phyloP scores from a whole-genome alignment of 2,329 filamentous ascomycete species.

The Coleophoma cylindrospora region DNA sequence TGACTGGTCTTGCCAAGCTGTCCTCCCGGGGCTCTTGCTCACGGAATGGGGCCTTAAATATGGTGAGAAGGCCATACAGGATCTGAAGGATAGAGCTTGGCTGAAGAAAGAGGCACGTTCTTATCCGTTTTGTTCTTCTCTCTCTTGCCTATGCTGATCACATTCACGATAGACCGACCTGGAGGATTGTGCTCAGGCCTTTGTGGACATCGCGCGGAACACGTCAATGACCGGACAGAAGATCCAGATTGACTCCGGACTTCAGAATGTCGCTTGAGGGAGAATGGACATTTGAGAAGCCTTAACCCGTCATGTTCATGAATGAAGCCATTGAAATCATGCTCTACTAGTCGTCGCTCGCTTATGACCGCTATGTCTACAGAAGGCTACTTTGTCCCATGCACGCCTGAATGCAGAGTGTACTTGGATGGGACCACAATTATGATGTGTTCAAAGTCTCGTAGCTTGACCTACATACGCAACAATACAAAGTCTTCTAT shows the following conservation, averaged over 20 bases:
- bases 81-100: slow-evolving; percentile 40
- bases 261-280: not conserved
- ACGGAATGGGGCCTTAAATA: slow-evolving; percentile 43
- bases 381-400: too few relatives aligned
- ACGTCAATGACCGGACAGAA: slow-evolving; percentile 26
- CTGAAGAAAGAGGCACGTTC: slow-evolving; percentile 49
- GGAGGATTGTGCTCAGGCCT: slow-evolving; percentile 50
- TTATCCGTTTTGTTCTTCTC: not conserved
- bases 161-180: slow-evolving; percentile 34
- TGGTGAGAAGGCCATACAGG: slow-evolving; percentile 42
- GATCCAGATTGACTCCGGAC: slow-evolving; percentile 21
- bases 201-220: slow-evolving; percentile 47
- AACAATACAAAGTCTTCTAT: too few relatives aligned
- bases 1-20: not conserved
- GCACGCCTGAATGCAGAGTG: too few relatives aligned
- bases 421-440: too few relatives aligned
- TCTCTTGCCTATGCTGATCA: not conserved
- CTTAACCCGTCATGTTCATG: too few relatives aligned
- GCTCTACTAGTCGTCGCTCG: too few relatives aligned
- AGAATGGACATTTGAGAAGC: not conserved
- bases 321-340: too few relatives aligned
- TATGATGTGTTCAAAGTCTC: too few relatives aligned
- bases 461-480: too few relatives aligned
- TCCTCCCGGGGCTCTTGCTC: not conserved
- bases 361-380: too few relatives aligned